These are phyloP conservation scores for Vanrija sp. DNA, from an alignment of 1,284 basidiomycete genomes.

Conservation along the genomic window DNA sequence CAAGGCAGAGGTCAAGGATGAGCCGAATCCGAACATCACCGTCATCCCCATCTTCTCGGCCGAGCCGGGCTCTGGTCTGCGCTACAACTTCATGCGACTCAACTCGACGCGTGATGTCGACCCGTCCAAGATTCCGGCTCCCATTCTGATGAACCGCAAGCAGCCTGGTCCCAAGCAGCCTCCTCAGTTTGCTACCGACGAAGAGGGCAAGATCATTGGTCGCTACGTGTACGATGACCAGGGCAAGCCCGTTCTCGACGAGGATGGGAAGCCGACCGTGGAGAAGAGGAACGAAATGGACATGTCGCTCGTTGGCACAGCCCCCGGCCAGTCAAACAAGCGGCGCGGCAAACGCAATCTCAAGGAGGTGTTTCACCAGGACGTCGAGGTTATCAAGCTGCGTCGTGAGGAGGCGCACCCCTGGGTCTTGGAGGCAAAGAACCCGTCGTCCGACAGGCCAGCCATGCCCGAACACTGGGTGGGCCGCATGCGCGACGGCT, in stretches of 20 bases:
- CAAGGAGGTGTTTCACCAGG: constrained; percentile 43
- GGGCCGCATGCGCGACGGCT: constrained; percentile 35
- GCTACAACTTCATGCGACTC: constrained; percentile 42
- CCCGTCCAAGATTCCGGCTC: constrained; percentile 27
- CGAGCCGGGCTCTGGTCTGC: constrained; percentile 14
- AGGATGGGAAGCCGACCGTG: constrained; percentile 34
- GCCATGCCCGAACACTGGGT: constrained; percentile 41
- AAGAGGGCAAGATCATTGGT: constrained; percentile 36
- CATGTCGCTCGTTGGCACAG: constrained; percentile 34
- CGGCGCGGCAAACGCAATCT: constrained; percentile 25
- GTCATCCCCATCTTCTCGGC: constrained; percentile 41
- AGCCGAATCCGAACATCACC: constrained; percentile 13
- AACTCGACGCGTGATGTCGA: constrained; percentile 31
- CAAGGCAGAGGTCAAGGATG: not conserved
- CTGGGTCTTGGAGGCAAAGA: constrained; percentile 40
- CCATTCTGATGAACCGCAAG: constrained; percentile 42
- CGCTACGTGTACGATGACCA: constrained; percentile 38
- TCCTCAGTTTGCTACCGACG: constrained; percentile 32
- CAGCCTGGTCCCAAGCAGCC: constrained; percentile 30
- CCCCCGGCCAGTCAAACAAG: constrained; percentile 18
- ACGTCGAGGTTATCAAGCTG: constrained; percentile 39
- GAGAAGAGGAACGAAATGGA: constrained; percentile 36
- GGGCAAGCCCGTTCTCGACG: constrained; percentile 38
- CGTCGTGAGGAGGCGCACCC: constrained; percentile 42
- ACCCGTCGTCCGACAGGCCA: constrained; percentile 16